Evolutionary conservation across 2,329 filamentous ascomycete species (phyloP).

Genomic region (Geosmithia flava): DNA sequence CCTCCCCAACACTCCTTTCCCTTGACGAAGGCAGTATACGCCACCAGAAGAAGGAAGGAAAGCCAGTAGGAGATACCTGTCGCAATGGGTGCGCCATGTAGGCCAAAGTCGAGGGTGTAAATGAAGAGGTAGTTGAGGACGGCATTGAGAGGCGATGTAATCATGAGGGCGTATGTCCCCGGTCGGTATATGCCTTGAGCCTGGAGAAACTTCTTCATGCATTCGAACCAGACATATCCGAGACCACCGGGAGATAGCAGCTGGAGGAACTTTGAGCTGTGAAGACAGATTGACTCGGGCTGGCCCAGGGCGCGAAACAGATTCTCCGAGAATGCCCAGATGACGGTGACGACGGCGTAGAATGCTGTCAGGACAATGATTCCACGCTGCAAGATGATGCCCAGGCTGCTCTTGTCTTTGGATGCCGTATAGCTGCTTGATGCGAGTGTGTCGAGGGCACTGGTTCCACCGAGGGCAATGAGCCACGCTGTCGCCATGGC

Average conservation of each 20-base stretch:
- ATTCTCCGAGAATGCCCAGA: slow-evolving; percentile 66
- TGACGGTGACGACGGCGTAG: slow-evolving; percentile 57
- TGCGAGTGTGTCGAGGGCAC: slow-evolving; percentile 73
- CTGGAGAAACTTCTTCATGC: slow-evolving; percentile 77
- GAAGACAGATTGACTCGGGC: slow-evolving; percentile 61
- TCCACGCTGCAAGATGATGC: slow-evolving; percentile 64
- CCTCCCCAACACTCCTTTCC: slow-evolving; percentile 75
- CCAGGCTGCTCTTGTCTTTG: slow-evolving; percentile 65
- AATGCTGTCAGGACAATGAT: slow-evolving; percentile 61
- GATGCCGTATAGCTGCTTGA: slow-evolving; percentile 75
- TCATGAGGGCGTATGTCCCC: slow-evolving; percentile 69
- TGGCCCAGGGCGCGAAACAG: slow-evolving; percentile 67
- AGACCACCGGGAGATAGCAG: slow-evolving; percentile 69
- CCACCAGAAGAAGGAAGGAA: slow-evolving; percentile 63
- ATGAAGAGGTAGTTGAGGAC: slow-evolving; percentile 72
- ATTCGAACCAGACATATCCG: slow-evolving; percentile 80
- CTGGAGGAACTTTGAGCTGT: slow-evolving; percentile 61
- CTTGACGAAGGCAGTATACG: slow-evolving; percentile 58
- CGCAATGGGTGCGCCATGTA: slow-evolving; percentile 70
- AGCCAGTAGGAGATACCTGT: slow-evolving; percentile 80
- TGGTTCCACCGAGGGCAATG: slow-evolving; percentile 74
- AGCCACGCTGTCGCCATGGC: slow-evolving; percentile 84
- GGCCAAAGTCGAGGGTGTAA: slow-evolving; percentile 55
- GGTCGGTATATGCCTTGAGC: slow-evolving; percentile 80
- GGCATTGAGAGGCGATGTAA: slow-evolving; percentile 73